A percentile compares a stretch with the other conserved stretches of the same genome.
phyloP scores from a whole-genome alignment of 2,329 filamentous ascomycete species.

The Herpotrichia juniperi region DNA sequence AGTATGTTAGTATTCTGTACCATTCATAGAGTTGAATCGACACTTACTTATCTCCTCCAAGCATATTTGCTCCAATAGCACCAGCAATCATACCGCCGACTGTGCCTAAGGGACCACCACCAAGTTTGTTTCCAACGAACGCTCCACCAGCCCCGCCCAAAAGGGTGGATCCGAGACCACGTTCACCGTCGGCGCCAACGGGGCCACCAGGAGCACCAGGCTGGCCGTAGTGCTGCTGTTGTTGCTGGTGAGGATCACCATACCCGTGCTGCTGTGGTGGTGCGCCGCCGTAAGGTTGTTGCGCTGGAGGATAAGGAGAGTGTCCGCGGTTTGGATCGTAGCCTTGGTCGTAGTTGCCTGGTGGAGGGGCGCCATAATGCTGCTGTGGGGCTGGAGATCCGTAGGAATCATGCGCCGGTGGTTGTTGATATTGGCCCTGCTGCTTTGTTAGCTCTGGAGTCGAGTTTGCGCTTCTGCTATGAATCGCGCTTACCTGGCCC shows the following conservation, averaged over 20 bases:
- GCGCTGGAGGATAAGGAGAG: slow-evolving; percentile 42
- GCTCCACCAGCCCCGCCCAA: slow-evolving; percentile 61
- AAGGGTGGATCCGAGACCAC: slow-evolving; percentile 62
- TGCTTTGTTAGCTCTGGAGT: slow-evolving; percentile 14
- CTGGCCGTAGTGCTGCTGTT: slow-evolving; percentile 40
- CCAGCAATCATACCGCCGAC: slow-evolving; percentile 59
- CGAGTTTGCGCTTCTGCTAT: background rate
- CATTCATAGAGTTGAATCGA: too few species aligned
- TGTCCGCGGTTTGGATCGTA: slow-evolving; percentile 44
- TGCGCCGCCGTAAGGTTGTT: slow-evolving; percentile 30
- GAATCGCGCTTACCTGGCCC: slow-evolving; percentile 16
- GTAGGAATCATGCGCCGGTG: slow-evolving; percentile 36
- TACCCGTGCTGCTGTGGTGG: slow-evolving; percentile 28
- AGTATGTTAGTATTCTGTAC: slow-evolving; percentile 8
- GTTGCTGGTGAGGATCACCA: slow-evolving; percentile 30
- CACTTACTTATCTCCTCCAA: slow-evolving; percentile 51
- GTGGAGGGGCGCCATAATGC: slow-evolving; percentile 31
- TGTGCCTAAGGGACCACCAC: slow-evolving; percentile 59
- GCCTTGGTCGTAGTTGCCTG: slow-evolving; percentile 37
- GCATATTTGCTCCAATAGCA: slow-evolving; percentile 61
- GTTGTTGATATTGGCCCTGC: slow-evolving; percentile 33
- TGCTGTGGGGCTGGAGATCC: slow-evolving; percentile 26
- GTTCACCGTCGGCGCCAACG: slow-evolving; percentile 55
- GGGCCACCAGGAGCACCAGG: slow-evolving; percentile 31
- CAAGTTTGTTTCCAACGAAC: slow-evolving; percentile 60